A percentile compares a stretch with the other conserved stretches of the same genome.
Conservation (phyloP, 768 basidiomycete species). For the Russula emetica region DNA sequence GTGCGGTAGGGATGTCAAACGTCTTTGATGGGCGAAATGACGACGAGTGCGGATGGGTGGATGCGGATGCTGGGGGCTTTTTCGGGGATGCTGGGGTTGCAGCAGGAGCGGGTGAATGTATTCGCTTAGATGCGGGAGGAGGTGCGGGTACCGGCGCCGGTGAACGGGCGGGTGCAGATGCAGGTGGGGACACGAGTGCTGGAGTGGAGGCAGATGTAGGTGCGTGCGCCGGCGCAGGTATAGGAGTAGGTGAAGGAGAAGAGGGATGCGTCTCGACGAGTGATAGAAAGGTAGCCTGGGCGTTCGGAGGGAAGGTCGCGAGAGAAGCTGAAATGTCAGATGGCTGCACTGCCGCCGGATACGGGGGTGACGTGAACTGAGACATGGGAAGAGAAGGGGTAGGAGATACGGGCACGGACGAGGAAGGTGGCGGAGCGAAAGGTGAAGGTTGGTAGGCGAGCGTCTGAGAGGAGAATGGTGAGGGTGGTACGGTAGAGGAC, state of each 20-base stretch:
- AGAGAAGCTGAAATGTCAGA: conserved; percentile 3
- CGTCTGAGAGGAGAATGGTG: conserved; percentile 5
- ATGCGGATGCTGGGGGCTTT: background rate
- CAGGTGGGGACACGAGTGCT: background rate
- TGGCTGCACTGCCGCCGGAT: background rate
- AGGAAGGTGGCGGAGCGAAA: conserved; percentile 13
- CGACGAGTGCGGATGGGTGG: background rate
- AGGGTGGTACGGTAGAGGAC: conserved; percentile 11
- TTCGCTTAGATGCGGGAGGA: background rate
- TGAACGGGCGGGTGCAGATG: background rate
- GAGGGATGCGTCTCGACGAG: conserved; percentile 5
- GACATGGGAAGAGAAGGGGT: conserved; percentile 8
- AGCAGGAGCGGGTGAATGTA: background rate
- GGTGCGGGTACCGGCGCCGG: background rate
- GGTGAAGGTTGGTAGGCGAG: conserved; percentile 21
- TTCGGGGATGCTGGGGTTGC: background rate
- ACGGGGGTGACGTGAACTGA: conserved; percentile 4
- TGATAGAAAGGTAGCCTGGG: background rate
- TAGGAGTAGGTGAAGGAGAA: background rate
- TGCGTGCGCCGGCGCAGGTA: background rate
- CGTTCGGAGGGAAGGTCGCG: conserved; percentile 6
- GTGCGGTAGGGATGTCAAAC: conserved; percentile 27
- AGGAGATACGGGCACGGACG: background rate
- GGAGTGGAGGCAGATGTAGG: background rate
- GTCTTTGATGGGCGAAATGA: conserved; percentile 19